Evolutionary conservation across 352 stramenopile genomes (phyloP), one percentile per base, ranked within the genome.

Genomic region (Globisporangium orthogonon): DNA sequence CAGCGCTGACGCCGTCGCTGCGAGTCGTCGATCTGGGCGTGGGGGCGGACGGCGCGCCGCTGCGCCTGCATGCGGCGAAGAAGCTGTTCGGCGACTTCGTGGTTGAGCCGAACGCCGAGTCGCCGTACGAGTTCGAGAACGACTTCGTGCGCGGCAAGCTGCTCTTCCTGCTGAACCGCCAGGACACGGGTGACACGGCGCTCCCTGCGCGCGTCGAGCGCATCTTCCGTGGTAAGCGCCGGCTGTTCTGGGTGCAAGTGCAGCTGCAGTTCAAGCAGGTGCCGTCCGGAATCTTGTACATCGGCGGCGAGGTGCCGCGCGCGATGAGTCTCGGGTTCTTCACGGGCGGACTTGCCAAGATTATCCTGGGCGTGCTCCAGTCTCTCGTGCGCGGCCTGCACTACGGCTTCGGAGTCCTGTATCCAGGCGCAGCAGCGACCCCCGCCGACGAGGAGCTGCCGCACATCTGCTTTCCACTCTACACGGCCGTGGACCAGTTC

Each of bases 81-180:
- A 47, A 46, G 17, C 39, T 52, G 11, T 13, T 60, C 23, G 14
- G 31, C 11, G 18, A 50, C 60, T 46, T 45, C 59, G 52, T 72
- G 44, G 62, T 77, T 11, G 39, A 65, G 44, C 62, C 72, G 14
- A 77, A 78, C 46, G 60, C 58, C 2, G 45, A 60, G 1, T 65
- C 66, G 48, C 78, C 78, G 11, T 70, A 85, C 53, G 63, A 58
- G n/a, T 91, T 94, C 35, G 77, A 91, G 63, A 94, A 94, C 63
- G 83, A 87, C 9, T 87, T 86, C 53, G 80, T 90, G 46, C 76
- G 71, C 9, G 85, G 85, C 2, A 71, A 76, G 33, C 56, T 94
- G 44, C 57, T 93, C 14, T 91, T 94, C 40, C 60, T 94, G 14
- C 50, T 92, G 6, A 65, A 80, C 39, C 62, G 52, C 15, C 30